A percentile compares a stretch with the other conserved stretches of the same genome.
Evolutionary conservation across 257 asterid species (phyloP).

Genomic region (Lycium ferocissimum): DNA sequence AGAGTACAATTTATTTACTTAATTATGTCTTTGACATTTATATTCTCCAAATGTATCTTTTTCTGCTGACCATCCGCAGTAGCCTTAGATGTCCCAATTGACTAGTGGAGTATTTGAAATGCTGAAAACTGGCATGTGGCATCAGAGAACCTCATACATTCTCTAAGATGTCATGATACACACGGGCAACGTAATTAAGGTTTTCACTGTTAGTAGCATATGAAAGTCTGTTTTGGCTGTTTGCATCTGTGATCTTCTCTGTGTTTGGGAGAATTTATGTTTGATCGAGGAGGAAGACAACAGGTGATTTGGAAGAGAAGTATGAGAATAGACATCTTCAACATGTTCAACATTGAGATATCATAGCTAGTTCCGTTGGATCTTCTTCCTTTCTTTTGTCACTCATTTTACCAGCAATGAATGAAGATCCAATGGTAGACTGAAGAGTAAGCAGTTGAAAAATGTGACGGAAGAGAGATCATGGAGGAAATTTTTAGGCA

Average conservation of each 20-base stretch:
- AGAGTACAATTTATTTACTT: too few species aligned
- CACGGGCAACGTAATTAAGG: not conserved
- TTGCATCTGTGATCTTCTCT: slow-evolving; percentile 3
- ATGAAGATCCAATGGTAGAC: not conserved
- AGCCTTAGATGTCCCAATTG: too few species aligned
- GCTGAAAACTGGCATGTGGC: too few species aligned
- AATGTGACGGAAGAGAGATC: slow-evolving; percentile 14
- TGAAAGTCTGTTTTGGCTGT: not conserved
- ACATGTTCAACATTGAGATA: slow-evolving; percentile 19
- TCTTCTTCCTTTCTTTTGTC: slow-evolving; percentile 25
- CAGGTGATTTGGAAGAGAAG: not conserved
- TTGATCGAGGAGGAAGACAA: slow-evolving; percentile 14
- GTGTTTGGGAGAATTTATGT: slow-evolving; percentile 17
- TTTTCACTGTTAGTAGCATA: not conserved
- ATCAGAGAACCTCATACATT: not conserved
- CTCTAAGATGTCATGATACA: not conserved
- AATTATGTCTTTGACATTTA: too few species aligned
- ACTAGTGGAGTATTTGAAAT: too few species aligned
- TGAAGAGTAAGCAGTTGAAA: slow-evolving; percentile 22
- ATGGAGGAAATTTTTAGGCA: slow-evolving; percentile 4
- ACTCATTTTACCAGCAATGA: not conserved
- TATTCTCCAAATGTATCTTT: too few species aligned
- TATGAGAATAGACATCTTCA: not conserved
- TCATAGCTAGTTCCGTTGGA: not conserved
- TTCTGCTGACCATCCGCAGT: too few species aligned